A percentile compares a stretch with the other conserved stretches of the same genome.
These are phyloP conservation scores for Leptographium flavum DNA, from an alignment of 2,329 filamentous ascomycete genomes.

Conservation along the genomic window DNA sequence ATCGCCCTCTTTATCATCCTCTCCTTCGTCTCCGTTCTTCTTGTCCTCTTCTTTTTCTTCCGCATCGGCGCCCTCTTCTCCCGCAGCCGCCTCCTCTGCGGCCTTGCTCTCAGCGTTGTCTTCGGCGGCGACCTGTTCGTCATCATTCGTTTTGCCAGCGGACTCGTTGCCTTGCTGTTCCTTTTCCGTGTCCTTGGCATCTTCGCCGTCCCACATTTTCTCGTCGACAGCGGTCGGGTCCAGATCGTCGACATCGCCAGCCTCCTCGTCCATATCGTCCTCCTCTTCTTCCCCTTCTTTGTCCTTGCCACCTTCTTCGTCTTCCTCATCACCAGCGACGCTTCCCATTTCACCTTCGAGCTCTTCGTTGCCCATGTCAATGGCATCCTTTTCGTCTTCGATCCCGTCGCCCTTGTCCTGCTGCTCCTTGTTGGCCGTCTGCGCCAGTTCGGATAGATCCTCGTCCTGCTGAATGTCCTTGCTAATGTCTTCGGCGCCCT, in stretches of 20 bases:
- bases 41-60: slow-evolving; percentile 43
- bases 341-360: slow-evolving; percentile 71
- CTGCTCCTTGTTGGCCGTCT: slow-evolving; percentile 61
- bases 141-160: slow-evolving; percentile 53
- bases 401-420: slow-evolving; percentile 47
- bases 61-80: slow-evolving; percentile 37
- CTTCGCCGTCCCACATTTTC: slow-evolving; percentile 94
- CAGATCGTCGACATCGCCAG: slow-evolving; percentile 79
- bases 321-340: slow-evolving; percentile 46
- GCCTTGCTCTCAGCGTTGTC: slow-evolving; percentile 50
- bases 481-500: slow-evolving; percentile 93
- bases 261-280: slow-evolving; percentile 76
- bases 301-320: slow-evolving; percentile 42
- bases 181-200: slow-evolving; percentile 67
- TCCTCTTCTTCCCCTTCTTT: slow-evolving; percentile 46
- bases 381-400: slow-evolving; percentile 68
- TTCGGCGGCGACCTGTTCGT: slow-evolving; percentile 42
- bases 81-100: slow-evolving; percentile 41
- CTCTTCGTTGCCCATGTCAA: slow-evolving; percentile 88
- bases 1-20: slow-evolving; percentile 23
- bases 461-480: slow-evolving; percentile 93
- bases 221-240: slow-evolving; percentile 87
- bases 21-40: slow-evolving; percentile 27
- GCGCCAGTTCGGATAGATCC: slow-evolving; percentile 79
- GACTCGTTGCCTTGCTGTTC: slow-evolving; percentile 64